Conservation (phyloP, 108 stramenopile genomes). For the Nitzschia sp. region DNA sequence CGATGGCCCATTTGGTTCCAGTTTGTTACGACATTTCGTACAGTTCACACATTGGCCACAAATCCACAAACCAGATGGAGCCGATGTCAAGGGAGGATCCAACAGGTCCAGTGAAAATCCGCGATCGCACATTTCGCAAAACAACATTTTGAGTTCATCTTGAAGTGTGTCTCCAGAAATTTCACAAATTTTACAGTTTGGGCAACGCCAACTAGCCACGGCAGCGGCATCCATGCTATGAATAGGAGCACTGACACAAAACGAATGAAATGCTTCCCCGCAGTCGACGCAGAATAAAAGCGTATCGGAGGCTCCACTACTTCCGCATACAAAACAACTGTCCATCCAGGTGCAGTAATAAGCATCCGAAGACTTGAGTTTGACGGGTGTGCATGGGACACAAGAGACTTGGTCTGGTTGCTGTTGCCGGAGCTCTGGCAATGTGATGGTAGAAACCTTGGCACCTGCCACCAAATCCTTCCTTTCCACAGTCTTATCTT, state of each 20-base stretch:
- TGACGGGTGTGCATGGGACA: slow-evolving; percentile 46
- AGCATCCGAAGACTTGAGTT: slow-evolving; percentile 50
- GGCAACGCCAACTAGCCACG: slow-evolving; percentile 80
- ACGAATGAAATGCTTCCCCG: slow-evolving; percentile 85
- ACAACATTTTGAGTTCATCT: slow-evolving; percentile 73
- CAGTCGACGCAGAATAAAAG: slow-evolving; percentile 89
- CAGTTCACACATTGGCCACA: slow-evolving; percentile 79
- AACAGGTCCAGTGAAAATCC: slow-evolving; percentile 71
- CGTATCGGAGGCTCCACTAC: slow-evolving; percentile 61
- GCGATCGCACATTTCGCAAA: slow-evolving; percentile 89
- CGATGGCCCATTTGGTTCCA: slow-evolving; percentile 39
- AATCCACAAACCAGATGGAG: slow-evolving; percentile 67
- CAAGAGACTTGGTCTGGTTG: slow-evolving; percentile 58
- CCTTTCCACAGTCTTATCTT: slow-evolving; percentile 58
- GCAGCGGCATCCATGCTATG: slow-evolving; percentile 60
- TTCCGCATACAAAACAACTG: slow-evolving; percentile 67
- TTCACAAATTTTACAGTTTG: slow-evolving; percentile 91
- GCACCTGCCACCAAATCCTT: slow-evolving; percentile 66
- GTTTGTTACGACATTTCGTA: slow-evolving; percentile 37
- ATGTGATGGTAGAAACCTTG: slow-evolving; percentile 36
- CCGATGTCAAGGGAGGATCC: slow-evolving; percentile 57
- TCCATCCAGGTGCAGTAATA: slow-evolving; percentile 60
- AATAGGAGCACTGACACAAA: slow-evolving; percentile 77
- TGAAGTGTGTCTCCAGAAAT: slow-evolving; percentile 58
- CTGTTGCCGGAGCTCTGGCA: slow-evolving; percentile 41